Base-by-base conservation (phyloP, 345 rosid genomes). In the Eucalyptus paniculata region DNA sequence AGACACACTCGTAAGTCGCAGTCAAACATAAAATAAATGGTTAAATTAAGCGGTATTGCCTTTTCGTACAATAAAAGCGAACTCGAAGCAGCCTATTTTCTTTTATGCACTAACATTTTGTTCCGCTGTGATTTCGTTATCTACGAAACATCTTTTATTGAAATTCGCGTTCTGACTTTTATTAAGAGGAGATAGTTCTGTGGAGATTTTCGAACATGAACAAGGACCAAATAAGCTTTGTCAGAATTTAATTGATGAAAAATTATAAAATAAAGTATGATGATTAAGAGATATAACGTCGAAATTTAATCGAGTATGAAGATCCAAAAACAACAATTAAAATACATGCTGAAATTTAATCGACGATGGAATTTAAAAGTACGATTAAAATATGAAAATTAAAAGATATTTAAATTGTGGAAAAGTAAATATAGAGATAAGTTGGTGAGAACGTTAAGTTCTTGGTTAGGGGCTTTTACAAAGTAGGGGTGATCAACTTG, bases 231-330 rank as follows among this genome's bases (percentile, higher is more conserved):
- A 56, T 56, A 56, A 0, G 30, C 3, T 56, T 24, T 24, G 0
- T 56, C 1, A 0, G 13, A 24, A 56, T 56, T 56, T 9, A 9
- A 56, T 24, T 1, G 1, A 56, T 1, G 0, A n/a, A n/a, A n/a
- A n/a, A n/a, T n/a, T n/a, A n/a, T n/a, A n/a, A n/a, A n/a, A 56
- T 10, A 2, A 56, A 56, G 13, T 56, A 24, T 23, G 13, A 9
- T 23, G 6, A 23, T 56, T 4, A 2, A 21, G 6, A 9, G 1
- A 56, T 23, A 24, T 5, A 9, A 9, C 1, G 0, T 56, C 3
- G 3, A 10, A 56, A 56, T 24, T 56, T 56, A 56, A 56, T 56
- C 1, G 0, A 56, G 2, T 24, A 56, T 0, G 6, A 23, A 56
- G 6, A 56, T 56, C 62, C 13, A 24, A 56, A 56, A 56, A 1